phyloP scores from a whole-genome alignment of 768 basidiomycete species.

The Russula sp. region DNA sequence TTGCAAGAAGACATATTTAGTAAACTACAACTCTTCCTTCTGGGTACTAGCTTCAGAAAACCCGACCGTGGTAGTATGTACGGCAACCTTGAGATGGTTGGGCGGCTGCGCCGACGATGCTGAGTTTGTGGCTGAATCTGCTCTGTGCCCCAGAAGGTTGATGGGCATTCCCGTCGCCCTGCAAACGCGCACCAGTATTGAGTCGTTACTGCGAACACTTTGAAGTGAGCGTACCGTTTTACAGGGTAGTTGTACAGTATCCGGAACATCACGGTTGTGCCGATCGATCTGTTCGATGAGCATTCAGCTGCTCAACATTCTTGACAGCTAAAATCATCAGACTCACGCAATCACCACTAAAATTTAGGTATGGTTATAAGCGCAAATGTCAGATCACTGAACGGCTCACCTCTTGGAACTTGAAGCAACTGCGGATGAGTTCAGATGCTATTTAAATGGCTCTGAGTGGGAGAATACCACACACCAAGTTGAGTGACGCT shows the following conservation, averaged over 20 bases:
- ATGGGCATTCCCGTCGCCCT: neutral
- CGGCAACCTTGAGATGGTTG: neutral
- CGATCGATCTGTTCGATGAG: neutral
- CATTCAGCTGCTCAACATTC: neutral
- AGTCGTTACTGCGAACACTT: too few species aligned
- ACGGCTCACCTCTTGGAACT: conserved; percentile 10
- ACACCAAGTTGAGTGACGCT: conserved; percentile 5
- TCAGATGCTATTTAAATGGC: neutral
- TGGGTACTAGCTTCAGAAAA: neutral
- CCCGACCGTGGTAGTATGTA: neutral
- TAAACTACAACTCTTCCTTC: neutral
- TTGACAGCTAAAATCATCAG: neutral
- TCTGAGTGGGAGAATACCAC: neutral
- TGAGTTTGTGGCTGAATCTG: neutral
- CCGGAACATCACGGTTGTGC: conserved; percentile 4
- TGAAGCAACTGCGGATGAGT: neutral
- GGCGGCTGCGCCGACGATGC: neutral
- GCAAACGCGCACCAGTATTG: neutral
- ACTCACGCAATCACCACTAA: conserved; percentile 15
- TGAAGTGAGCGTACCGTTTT: neutral
- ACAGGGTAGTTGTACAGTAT: neutral
- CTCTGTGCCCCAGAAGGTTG: neutral
- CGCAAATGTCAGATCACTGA: neutral
- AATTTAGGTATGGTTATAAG: neutral
- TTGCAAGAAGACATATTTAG: too few species aligned